A percentile compares a stretch with the other conserved stretches of the same genome.
Evolutionary conservation across 257 asterid species (phyloP).

Genomic region (Paraleonurus japonicus): DNA sequence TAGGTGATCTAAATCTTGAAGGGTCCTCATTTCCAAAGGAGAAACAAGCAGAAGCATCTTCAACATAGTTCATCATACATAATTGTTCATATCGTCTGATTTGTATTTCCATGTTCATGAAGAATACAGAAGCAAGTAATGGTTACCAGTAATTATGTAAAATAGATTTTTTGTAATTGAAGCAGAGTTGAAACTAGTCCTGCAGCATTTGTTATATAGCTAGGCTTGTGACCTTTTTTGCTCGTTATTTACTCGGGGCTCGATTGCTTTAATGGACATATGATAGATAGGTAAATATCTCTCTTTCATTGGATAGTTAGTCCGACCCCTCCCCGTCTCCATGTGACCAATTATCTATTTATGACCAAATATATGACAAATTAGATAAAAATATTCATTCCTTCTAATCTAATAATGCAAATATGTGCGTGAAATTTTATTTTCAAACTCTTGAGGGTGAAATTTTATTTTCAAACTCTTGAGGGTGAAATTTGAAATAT

Average conservation of each 20-base stretch:
- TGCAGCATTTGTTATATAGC: slow-evolving; percentile 8
- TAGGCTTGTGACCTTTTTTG: background rate
- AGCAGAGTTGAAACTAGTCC: background rate
- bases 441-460: too few species aligned
- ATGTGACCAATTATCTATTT: too few species aligned
- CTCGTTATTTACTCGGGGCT: background rate
- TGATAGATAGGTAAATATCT: too few species aligned
- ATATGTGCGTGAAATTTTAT: too few species aligned
- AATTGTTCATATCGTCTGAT: background rate
- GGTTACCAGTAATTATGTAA: slow-evolving; percentile 26
- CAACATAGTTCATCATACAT: slow-evolving; percentile 27
- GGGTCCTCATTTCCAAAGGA: slow-evolving; percentile 43
- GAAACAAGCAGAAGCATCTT: slow-evolving; percentile 43
- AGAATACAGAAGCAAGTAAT: slow-evolving; percentile 13
- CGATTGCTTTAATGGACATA: too few species aligned
- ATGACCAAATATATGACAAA: too few species aligned
- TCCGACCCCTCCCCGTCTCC: too few species aligned
- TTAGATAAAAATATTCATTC: too few species aligned
- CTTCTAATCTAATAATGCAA: too few species aligned
- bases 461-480: too few species aligned
- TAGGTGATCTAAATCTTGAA: slow-evolving; percentile 62
- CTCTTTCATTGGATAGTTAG: too few species aligned
- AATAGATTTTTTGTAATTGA: slow-evolving; percentile 12
- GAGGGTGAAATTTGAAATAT: too few species aligned
- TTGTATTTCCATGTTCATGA: background rate